Evolutionary conservation across 805 yeast genomes (phyloP), one percentile per base, ranked within the genome.

Genomic region (Cyberlindnera xylosilytica): DNA sequence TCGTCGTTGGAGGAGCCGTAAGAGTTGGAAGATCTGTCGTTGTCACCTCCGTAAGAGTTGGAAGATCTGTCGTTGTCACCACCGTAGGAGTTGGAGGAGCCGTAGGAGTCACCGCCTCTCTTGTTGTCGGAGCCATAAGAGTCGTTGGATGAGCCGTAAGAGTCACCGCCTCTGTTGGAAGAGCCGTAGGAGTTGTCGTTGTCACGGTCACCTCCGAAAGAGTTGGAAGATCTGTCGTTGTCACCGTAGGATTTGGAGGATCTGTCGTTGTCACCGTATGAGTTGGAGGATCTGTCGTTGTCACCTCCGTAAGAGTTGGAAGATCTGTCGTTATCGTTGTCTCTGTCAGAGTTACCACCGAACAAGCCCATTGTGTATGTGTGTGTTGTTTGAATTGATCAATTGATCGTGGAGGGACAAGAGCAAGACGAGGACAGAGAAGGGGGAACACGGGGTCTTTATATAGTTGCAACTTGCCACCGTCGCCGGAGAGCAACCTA

Each of bases 111-210:
- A 26, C n/a, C 8, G n/a, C n/a, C n/a, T 37, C 31, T 22, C 12
- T 38, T 28, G 24, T 20, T 27, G 12, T 33, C 22, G 17, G 45
- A 42, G 9, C 46, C 46, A 24, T 42, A 42, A 24, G 46, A 34
- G 23, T 39, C n/a, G 6, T 36, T 12, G n/a, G 39, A 34, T 10
- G 39, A 36, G 17, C 45, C 46, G 26, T 37, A 42, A 22, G 46
- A 34, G 33, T 36, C 24, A 27, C 38, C 26, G 40, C 31, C 29
- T 16, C 40, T 28, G 24, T 20, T 27, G 12, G 36, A 29, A 15
- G 45, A 42, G 9, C 46, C 46, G 30, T 42, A 42, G 20, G 46
- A 34, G 23, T 39, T 19, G 6, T 36, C 20, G n/a, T 26, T 11
- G n/a, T 36, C 39, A 17, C 18, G 19, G 18, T 32, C 33, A 6